phyloP scores from a whole-genome alignment of 2,329 filamentous ascomycete genomes.

The Herpotrichia juniperi region DNA sequence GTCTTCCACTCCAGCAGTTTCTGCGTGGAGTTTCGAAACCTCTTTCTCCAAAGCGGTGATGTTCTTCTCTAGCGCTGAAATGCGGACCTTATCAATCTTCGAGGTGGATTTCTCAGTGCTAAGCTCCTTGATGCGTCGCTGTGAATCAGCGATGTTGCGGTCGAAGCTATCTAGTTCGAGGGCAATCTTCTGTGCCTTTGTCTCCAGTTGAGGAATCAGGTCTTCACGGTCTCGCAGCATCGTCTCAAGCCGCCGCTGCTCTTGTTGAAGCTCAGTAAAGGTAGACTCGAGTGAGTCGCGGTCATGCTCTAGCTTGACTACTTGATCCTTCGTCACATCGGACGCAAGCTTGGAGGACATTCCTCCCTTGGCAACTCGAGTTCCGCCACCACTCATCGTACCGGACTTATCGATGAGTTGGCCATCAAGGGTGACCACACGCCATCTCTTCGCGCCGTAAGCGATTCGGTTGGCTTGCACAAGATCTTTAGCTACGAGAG shows the following conservation, averaged over 20 bases:
- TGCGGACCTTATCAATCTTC: slow-evolving; percentile 77
- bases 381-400: slow-evolving; percentile 98
- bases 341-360: slow-evolving; percentile 97
- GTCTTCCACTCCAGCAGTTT: slow-evolving; percentile 85
- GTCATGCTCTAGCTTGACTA: slow-evolving; percentile 83
- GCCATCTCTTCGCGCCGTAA: slow-evolving; percentile 91
- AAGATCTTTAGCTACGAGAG: slow-evolving; percentile 87
- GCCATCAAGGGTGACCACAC: slow-evolving; percentile 92
- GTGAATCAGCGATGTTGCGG: slow-evolving; percentile 81
- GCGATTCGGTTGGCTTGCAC: slow-evolving; percentile 97
- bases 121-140: slow-evolving; percentile 85
- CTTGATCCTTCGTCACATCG: slow-evolving; percentile 86
- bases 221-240: slow-evolving; percentile 74
- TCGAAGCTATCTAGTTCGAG: slow-evolving; percentile 88
- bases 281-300: slow-evolving; percentile 83
- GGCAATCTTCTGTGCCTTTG: slow-evolving; percentile 85
- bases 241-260: slow-evolving; percentile 79
- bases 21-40: slow-evolving; percentile 76
- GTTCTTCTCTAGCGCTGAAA: slow-evolving; percentile 75
- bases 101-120: slow-evolving; percentile 80
- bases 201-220: slow-evolving; percentile 83
- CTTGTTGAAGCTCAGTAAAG: slow-evolving; percentile 83
- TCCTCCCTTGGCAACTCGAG: slow-evolving; percentile 83
- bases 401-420: slow-evolving; percentile 97
- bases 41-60: slow-evolving; percentile 77